Evolutionary conservation across 805 yeast species (phyloP).

Genomic region (Danielia reshetovae): DNA sequence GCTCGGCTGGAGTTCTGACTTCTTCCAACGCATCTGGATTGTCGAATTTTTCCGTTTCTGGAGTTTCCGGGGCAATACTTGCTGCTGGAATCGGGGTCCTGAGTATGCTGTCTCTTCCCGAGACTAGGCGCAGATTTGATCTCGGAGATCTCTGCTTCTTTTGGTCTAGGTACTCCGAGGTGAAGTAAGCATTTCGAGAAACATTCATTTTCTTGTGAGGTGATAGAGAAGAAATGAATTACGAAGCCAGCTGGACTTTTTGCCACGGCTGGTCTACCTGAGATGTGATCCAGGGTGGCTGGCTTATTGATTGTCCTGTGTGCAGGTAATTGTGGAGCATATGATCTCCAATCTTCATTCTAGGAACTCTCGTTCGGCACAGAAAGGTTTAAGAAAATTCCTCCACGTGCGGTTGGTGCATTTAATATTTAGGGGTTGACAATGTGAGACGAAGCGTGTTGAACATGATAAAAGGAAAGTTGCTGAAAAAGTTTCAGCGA

Average conservation of each 20-base stretch:
- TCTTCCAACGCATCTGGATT: constrained; percentile 25
- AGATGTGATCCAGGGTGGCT: constrained; percentile 4
- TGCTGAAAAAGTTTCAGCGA: too few species aligned
- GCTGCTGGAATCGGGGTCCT: too few species aligned
- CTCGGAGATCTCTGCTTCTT: constrained; percentile 1
- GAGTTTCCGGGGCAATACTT: not conserved
- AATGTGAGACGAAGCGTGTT: too few species aligned
- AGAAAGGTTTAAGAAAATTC: too few species aligned
- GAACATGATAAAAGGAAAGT: too few species aligned
- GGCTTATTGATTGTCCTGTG: not conserved
- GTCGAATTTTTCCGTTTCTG: not conserved
- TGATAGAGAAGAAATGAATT: not conserved
- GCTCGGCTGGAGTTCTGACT: constrained; percentile 39
- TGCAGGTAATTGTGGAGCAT: not conserved
- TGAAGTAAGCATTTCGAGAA: constrained; percentile 38
- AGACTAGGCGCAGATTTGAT: not conserved
- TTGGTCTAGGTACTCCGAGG: constrained; percentile 32
- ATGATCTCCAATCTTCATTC: not conserved
- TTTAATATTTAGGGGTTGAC: too few species aligned
- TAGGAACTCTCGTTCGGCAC: too few species aligned
- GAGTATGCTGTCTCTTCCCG: not conserved
- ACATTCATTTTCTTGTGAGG: constrained; percentile 29
- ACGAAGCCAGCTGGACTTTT: too few species aligned
- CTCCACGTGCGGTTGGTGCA: too few species aligned
- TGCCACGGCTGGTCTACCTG: not conserved